Percentiles rank a stretch among this genome's conserved stretches.
Evolutionary conservation across 192 early-diverging fungal genomes (phyloP).

Genomic region (Gaertneriomyces semiglobifer): DNA sequence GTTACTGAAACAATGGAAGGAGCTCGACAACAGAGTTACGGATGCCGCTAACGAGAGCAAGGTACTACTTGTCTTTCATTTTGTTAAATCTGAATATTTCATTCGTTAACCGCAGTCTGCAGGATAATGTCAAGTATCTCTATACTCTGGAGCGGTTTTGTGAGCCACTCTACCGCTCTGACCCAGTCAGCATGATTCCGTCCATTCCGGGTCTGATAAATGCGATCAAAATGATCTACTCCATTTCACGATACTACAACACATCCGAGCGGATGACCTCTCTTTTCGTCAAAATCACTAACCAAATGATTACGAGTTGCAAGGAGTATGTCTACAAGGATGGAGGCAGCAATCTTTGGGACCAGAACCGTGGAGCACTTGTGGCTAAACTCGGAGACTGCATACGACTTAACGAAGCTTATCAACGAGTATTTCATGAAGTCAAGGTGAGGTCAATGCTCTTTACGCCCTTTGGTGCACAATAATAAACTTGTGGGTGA

Average conservation of each 20-base stretch:
- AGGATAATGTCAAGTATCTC: conserved; percentile 67
- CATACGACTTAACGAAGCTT: conserved; percentile 59
- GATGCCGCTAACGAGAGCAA: conserved; percentile 69
- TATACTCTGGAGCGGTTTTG: conserved; percentile 67
- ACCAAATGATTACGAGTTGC: conserved; percentile 68
- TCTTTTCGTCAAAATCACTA: conserved; percentile 65
- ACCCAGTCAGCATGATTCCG: conserved; percentile 63
- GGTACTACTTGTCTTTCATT: conserved; percentile 17
- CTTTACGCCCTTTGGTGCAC: conserved; percentile 12
- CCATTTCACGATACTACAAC: conserved; percentile 66
- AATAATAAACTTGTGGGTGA: not conserved
- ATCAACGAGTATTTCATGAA: conserved; percentile 62
- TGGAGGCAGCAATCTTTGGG: conserved; percentile 63
- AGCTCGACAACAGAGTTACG: conserved; percentile 62
- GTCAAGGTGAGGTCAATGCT: conserved; percentile 44
- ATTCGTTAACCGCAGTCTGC: not conserved
- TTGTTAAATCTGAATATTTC: not conserved
- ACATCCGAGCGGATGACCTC: conserved; percentile 67
- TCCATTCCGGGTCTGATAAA: conserved; percentile 65
- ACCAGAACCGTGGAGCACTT: conserved; percentile 52
- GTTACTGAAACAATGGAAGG: conserved; percentile 60
- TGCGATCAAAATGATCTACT: conserved; percentile 68
- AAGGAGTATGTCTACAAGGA: conserved; percentile 68
- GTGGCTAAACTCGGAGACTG: conserved; percentile 57
- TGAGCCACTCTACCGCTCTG: conserved; percentile 59